A percentile compares a stretch with the other conserved stretches of the same genome.
Evolutionary conservation across 306 rosid species (phyloP).

Genomic region (Senna tora): DNA sequence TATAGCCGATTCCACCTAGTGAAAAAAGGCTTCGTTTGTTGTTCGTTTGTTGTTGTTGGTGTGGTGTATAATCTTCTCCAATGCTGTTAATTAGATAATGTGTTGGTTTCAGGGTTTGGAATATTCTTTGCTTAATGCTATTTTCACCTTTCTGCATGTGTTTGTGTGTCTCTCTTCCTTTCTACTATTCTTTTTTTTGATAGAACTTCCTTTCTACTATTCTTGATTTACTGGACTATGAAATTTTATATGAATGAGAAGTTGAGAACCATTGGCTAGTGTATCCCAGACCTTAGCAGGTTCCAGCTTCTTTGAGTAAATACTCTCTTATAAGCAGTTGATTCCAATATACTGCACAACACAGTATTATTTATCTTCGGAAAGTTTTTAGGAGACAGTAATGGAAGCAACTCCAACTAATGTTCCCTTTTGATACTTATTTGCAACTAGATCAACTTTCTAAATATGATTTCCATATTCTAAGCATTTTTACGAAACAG

Average conservation of each 20-base stretch:
- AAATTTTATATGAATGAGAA: background rate
- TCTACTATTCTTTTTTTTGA: background rate
- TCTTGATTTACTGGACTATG: background rate
- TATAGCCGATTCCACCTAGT: too few species aligned
- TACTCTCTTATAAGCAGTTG: background rate
- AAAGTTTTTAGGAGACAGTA: background rate
- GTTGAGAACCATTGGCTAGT: background rate
- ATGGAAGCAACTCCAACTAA: background rate
- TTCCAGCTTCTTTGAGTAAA: slow-evolving; percentile 12
- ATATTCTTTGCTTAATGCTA: slow-evolving; percentile 18
- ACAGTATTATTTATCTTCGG: background rate
- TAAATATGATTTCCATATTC: slow-evolving; percentile 8
- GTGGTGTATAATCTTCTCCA: slow-evolving; percentile 3
- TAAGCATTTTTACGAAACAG: slow-evolving; percentile 47
- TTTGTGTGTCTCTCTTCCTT: background rate
- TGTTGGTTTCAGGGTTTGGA: slow-evolving; percentile 1
- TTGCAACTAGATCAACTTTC: slow-evolving; percentile 1
- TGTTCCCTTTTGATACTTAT: background rate
- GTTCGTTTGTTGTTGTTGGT: too few species aligned
- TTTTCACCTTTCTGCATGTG: background rate
- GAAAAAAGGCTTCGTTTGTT: too few species aligned
- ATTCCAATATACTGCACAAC: background rate
- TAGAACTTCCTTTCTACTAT: background rate
- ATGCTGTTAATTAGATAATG: background rate
- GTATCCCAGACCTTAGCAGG: background rate